Base-by-base conservation (phyloP, 345 rosid species). In the Aquilaria sinensis region DNA sequence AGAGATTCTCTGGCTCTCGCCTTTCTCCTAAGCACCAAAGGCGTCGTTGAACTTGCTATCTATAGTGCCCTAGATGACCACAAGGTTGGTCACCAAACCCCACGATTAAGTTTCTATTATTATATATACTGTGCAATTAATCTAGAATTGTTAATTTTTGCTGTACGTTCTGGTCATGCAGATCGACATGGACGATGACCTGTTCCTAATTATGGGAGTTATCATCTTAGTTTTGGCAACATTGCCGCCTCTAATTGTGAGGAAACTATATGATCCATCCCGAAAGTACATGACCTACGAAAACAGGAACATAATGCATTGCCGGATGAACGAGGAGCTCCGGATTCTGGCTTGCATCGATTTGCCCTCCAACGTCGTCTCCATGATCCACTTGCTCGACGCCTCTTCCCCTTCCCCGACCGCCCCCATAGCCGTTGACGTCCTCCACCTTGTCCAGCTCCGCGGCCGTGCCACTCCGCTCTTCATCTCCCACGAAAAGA, bases 371-470 rank as follows among this genome's bases (percentile, higher is more conserved):
- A 69, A 76, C 62, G 80, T 70, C 12, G 31, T 47, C 3, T 66
- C 67, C 12, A 72, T 65, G 51, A 37, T 72, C 49, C 68, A 57
- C 37, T 52, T 76, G 1, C 49, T 72, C 43, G 67, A 66, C 5
- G 37, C 46, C 15, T 68, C 77, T 5, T 63, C 56, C 51, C 74
- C 74, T 14, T 55, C 52, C 3, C 66, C 33, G 12, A 53, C 57
- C 9, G 54, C 68, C 52, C 77, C 67, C 4, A 4, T 76, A 5
- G 55, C 67, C 8, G 43, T 72, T 50, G 58, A 62, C 9, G 80
- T 71, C 31, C 74, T 76, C 12, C 66, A 64, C 67, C 30, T 76
- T 13, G 72, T 72, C 14, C 58, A 67, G 31, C 74, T 72, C 37
- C 46, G 53, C 12, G 48, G 69, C 31, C 65, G 72, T 33, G 37